Evolutionary conservation across 2,329 filamentous ascomycete genomes (phyloP).

Genomic region (Neofusicoccum sp.): DNA sequence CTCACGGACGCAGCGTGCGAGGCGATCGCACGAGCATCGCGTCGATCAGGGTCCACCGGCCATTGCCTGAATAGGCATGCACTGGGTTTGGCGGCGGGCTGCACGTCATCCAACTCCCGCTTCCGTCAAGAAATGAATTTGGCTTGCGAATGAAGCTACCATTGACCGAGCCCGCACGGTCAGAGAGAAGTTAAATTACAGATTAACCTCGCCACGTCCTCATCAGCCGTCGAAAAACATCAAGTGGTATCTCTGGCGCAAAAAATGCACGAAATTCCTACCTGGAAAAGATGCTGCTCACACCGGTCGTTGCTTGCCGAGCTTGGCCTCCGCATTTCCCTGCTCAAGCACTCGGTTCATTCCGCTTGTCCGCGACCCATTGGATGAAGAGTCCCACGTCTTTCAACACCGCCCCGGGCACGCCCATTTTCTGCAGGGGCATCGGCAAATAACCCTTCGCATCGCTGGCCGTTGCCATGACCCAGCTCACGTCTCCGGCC

Average conservation of each 20-base stretch:
- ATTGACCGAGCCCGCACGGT: no score
- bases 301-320: neutral
- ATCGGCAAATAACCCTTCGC: conserved; percentile 65
- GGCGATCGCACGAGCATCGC: neutral
- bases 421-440: conserved; percentile 63
- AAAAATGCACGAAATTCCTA: neutral
- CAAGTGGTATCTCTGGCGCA: conserved; percentile 10
- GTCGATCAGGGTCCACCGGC: conserved; percentile 2
- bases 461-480: conserved; percentile 74
- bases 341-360: neutral
- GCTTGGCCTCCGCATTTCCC: neutral
- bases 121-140: neutral
- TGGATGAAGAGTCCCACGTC: conserved; percentile 68
- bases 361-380: conserved; percentile 46
- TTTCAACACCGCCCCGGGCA: conserved; percentile 64
- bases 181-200: neutral
- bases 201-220: neutral
- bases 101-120: neutral
- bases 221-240: neutral
- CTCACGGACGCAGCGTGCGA: neutral
- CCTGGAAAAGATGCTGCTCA: neutral
- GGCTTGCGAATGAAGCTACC: no score
- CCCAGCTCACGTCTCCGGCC: conserved; percentile 60
- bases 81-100: neutral
- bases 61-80: neutral